Base-by-base conservation (phyloP, 257 asterid genomes). In the Ilex asprella region DNA sequence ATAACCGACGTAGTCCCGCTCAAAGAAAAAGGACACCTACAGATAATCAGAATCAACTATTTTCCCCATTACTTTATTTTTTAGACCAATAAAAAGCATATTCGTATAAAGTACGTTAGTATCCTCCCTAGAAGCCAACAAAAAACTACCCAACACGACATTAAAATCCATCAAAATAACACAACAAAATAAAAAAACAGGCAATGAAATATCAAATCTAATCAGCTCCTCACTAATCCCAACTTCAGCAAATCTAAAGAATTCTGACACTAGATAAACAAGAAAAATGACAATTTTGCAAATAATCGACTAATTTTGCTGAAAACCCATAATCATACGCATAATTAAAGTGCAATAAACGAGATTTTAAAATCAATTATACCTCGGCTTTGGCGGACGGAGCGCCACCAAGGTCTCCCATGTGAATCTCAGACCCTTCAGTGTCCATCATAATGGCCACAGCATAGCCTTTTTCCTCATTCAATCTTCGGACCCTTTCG, bases 391-490 rank as follows among this genome's bases (percentile, higher is more conserved):
- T 93, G 29, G 78, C 92, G 5, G 99, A 90, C 0, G 94, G 64
- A 73, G 92, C 83, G 12, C 99, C 99, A 41, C 96, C 99, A 53
- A 93, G 94, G 73, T 93, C 99, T 43, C 97, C 99, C 99, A 89
- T 90, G 75, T 93, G 99, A 75, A 93, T 93, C 86, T 89, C 97
- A 76, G 96, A 85, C 44, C 97, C 99, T 78, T 93, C 99, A 50
- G 99, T 93, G 72, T 93, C 99, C 97, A 93, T 93, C 99, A 93
- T 93, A 73, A 93, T 82, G 6, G 99, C 99, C 44, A 93, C 96
- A 2, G 99, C 99, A 61, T 56, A 93, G 4, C 99, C 99, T 64
- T 93, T 89, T 71, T 89, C 97, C 82, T 89, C 97, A 74, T 93
- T 93, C 91, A 93, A 75, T 59, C 76, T 81, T 82, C 99, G 76